These are phyloP conservation scores for Amylocystis lapponica DNA, from an alignment of 768 basidiomycete species.

Conservation along the genomic window DNA sequence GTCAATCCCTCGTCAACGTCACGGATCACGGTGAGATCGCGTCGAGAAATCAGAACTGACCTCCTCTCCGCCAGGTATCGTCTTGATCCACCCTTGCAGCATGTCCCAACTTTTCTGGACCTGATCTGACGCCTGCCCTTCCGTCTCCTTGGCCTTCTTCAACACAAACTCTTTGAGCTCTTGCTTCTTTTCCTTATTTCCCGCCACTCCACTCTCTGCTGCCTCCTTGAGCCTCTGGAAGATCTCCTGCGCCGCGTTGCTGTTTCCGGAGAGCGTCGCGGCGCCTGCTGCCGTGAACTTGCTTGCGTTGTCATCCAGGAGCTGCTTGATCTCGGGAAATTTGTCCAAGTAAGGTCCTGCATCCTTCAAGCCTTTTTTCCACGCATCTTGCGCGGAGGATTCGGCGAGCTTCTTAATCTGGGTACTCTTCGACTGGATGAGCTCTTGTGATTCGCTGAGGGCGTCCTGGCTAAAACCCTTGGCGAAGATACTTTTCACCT, in stretches of 20 bases:
- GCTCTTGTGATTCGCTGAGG: constrained; percentile 14
- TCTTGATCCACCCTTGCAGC: constrained; percentile 21
- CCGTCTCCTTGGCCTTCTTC: constrained; percentile 22
- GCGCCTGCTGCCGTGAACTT: constrained; percentile 19
- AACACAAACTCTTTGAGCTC: constrained; percentile 23
- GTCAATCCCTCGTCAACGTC: neutral
- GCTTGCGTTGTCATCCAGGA: constrained; percentile 21
- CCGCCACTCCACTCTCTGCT: constrained; percentile 14
- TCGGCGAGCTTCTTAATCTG: constrained; percentile 21
- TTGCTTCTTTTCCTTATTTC: constrained; percentile 23
- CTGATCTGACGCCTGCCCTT: constrained; percentile 7
- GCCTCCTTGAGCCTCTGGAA: constrained; percentile 20
- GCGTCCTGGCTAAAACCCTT: constrained; percentile 23
- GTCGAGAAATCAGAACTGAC: no score
- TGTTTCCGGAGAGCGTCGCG: no score
- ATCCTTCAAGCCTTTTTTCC: constrained; percentile 19
- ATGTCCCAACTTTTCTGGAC: constrained; percentile 17
- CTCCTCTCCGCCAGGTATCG: constrained; percentile 24
- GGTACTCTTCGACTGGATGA: constrained; percentile 22
- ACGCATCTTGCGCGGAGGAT: constrained; percentile 19
- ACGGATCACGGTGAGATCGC: neutral
- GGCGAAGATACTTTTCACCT: constrained; percentile 23
- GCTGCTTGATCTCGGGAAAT: constrained; percentile 21
- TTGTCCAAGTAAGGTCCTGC: constrained; percentile 24
- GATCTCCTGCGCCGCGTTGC: constrained; percentile 17